phyloP scores from a whole-genome alignment of 2,329 filamentous ascomycete species.

The Bipolaris zeicola region DNA sequence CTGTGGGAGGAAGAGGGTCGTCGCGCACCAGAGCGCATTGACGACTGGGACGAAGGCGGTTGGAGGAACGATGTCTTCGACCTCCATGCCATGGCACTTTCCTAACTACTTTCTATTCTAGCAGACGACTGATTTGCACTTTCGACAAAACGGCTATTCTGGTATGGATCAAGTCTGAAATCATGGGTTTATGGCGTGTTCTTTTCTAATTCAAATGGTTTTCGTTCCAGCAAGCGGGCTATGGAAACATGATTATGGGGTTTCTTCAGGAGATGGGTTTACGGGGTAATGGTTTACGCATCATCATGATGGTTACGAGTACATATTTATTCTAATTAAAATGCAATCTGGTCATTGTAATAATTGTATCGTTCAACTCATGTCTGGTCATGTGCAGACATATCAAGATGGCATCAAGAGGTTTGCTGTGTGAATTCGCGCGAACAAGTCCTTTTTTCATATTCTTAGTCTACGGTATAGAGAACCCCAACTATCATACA shows the following conservation, averaged over 20 bases:
- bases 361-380: no score
- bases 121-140: neutral
- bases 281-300: neutral
- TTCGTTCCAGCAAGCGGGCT: neutral
- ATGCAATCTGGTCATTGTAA: neutral
- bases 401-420: no score
- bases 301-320: neutral
- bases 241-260: neutral
- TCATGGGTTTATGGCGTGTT: neutral
- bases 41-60: constrained; percentile 72
- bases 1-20: constrained; percentile 84
- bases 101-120: constrained; percentile 1
- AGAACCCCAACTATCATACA: constrained; percentile 1
- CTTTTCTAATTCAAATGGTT: neutral
- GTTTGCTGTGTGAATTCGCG: no score
- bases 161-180: neutral
- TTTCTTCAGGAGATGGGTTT: neutral
- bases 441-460: neutral
- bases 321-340: neutral
- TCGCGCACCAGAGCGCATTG: constrained; percentile 72
- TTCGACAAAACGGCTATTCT: neutral
- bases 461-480: constrained; percentile 2
- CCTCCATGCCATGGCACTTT: constrained; percentile 48
- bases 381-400: no score
- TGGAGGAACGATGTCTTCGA: constrained; percentile 90